Conservation (phyloP, 2,329 filamentous ascomycete species). For the Dothistroma septosporum region DNA sequence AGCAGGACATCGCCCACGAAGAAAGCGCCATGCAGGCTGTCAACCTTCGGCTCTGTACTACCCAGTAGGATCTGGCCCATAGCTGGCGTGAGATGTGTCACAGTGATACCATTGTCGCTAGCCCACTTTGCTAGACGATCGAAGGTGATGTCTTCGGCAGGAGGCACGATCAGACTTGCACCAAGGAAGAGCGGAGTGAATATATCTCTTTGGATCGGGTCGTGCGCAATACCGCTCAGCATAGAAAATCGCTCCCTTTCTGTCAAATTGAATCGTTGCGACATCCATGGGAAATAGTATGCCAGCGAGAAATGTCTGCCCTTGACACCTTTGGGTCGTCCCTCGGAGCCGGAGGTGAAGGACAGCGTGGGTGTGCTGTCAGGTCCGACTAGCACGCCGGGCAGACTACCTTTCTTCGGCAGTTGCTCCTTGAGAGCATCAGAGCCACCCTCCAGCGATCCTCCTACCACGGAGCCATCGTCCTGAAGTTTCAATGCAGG, state of each 20-base stretch:
- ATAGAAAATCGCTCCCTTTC: conserved; percentile 74
- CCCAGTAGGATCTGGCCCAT: conserved; percentile 96
- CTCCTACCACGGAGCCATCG: conserved; percentile 69
- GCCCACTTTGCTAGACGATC: conserved; percentile 89
- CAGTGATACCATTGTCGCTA: conserved; percentile 65
- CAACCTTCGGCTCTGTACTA: conserved; percentile 62
- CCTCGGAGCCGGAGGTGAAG: conserved; percentile 64
- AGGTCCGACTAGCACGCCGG: conserved; percentile 75
- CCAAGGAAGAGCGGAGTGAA: conserved; percentile 88
- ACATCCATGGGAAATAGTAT: conserved; percentile 93
- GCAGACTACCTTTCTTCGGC: conserved; percentile 52
- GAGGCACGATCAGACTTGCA: conserved; percentile 71
- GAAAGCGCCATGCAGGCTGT: conserved; percentile 69
- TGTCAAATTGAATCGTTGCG: conserved; percentile 70
- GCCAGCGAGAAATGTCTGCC: conserved; percentile 83
- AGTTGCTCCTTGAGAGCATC: conserved; percentile 62
- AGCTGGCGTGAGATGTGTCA: conserved; percentile 86
- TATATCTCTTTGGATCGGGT: conserved; percentile 65
- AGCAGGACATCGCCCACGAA: conserved; percentile 91
- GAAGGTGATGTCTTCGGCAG: conserved; percentile 78
- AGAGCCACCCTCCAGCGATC: conserved; percentile 54
- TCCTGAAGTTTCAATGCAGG: conserved; percentile 69
- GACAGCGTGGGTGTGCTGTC: conserved; percentile 73
- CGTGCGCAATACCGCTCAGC: conserved; percentile 77
- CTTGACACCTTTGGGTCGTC: conserved; percentile 76